Evolutionary conservation across 108 stramenopile species (phyloP).

Genomic region (Pseudonitzschia multiseries): DNA sequence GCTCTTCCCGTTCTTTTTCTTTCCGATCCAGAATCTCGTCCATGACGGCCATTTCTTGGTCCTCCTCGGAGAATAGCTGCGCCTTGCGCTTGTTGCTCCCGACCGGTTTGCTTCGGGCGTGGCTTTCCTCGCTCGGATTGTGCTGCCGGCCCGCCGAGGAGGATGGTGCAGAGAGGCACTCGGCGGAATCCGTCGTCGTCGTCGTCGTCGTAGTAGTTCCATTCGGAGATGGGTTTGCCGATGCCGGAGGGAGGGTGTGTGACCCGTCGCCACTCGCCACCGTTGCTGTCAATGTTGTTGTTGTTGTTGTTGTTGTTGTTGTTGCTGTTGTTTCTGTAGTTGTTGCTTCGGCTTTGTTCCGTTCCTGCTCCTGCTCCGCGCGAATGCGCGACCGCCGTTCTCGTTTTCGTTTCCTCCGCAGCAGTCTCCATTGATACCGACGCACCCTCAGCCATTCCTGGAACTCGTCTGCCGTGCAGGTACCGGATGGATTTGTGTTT

Average conservation of each 20-base stretch:
- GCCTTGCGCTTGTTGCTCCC: conserved; percentile 3
- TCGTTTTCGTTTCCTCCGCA: conserved; percentile 50
- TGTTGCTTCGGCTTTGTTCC: neutral
- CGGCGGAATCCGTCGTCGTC: neutral
- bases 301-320: no score
- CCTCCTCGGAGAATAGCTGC: conserved; percentile 10
- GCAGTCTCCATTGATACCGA: conserved; percentile 67
- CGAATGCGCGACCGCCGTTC: conserved; percentile 25
- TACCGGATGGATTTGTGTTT: conserved; percentile 1
- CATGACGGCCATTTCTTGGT: conserved; percentile 55
- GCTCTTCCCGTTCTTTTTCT: conserved; percentile 30
- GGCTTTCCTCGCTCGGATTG: neutral
- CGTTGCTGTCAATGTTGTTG: no score
- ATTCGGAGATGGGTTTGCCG: no score
- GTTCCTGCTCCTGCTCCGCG: neutral
- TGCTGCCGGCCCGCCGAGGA: neutral
- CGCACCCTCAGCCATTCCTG: conserved; percentile 62
- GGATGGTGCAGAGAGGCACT: neutral
- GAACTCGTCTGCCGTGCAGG: conserved; percentile 27
- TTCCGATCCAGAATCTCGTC: conserved; percentile 69
- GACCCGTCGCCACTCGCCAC: neutral
- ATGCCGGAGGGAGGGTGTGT: no score
- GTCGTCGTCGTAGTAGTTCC: no score
- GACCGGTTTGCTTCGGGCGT: neutral
- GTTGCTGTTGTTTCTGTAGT: neutral